A percentile compares a stretch with the other conserved stretches of the same genome.
phyloP scores from a whole-genome alignment of 768 basidiomycete species.

The Thelephora ganbajun region DNA sequence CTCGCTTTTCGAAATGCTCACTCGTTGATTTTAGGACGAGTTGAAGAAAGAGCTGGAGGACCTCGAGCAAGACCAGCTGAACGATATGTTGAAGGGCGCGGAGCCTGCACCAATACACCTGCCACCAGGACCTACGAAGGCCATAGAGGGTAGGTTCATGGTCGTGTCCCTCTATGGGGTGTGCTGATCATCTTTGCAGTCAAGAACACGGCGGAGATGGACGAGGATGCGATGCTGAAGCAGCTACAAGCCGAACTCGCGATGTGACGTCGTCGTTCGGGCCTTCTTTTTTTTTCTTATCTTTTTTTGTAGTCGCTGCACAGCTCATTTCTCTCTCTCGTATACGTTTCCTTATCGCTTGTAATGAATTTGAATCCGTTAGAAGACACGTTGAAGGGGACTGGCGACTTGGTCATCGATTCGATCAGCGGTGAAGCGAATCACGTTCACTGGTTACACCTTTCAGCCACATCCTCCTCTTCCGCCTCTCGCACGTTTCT shows the following conservation, averaged over 20 bases:
- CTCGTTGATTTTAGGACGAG: constrained; percentile 42
- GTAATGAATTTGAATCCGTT: neutral
- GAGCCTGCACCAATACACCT: constrained; percentile 83
- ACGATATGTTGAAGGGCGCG: constrained; percentile 72
- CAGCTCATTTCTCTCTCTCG: too few relatives aligned
- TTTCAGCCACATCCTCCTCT: too few relatives aligned
- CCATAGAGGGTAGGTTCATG: constrained; percentile 38
- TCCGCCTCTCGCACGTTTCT: too few relatives aligned
- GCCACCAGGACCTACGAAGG: constrained; percentile 43
- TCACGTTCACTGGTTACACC: too few relatives aligned
- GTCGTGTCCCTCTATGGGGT: constrained; percentile 5
- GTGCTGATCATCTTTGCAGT: constrained; percentile 2
- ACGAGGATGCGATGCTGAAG: constrained; percentile 83
- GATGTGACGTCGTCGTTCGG: constrained; percentile 34
- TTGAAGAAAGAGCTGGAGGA: constrained; percentile 71
- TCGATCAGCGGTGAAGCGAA: too few relatives aligned
- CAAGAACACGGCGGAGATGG: constrained; percentile 27
- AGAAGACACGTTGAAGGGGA: neutral
- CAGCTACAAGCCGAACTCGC: constrained; percentile 81
- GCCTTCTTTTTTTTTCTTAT: neutral
- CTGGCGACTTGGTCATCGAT: too few relatives aligned
- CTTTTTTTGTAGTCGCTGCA: neutral
- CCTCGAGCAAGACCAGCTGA: constrained; percentile 79
- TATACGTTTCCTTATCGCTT: too few relatives aligned
- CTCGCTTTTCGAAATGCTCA: neutral